phyloP scores from a whole-genome alignment of 768 basidiomycete species.

The Crassisporium funariophilum region DNA sequence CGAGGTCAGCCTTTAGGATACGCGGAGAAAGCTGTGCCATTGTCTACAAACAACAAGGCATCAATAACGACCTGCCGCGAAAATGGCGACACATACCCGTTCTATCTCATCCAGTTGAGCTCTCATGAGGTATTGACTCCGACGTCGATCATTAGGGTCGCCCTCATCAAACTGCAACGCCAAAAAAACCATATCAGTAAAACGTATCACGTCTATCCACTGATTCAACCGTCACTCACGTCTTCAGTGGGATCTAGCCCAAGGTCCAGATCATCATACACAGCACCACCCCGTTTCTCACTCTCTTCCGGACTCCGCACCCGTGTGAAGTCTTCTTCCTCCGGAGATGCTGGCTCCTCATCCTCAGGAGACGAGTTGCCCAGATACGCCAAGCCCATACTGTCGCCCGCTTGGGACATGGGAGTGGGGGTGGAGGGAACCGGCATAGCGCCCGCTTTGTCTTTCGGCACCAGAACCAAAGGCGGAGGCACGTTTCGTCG shows the following conservation, averaged over 20 bases:
- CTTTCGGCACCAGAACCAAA: constrained; percentile 48
- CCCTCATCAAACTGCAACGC: constrained; percentile 59
- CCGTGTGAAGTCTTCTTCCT: constrained; percentile 27
- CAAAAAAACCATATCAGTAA: constrained; percentile 18
- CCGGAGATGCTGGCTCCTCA: constrained; percentile 30
- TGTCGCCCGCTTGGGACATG: constrained; percentile 36
- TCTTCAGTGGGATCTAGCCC: constrained; percentile 49
- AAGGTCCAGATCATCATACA: constrained; percentile 55
- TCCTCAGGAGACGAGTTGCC: constrained; percentile 24
- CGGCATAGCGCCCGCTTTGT: constrained; percentile 29
- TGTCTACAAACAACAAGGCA: constrained; percentile 38
- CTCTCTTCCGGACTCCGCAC: constrained; percentile 39
- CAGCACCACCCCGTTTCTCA: constrained; percentile 49
- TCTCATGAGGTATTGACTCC: constrained; percentile 75
- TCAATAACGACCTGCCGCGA: not conserved
- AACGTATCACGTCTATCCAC: not conserved
- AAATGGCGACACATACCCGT: constrained; percentile 39
- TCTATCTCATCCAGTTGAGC: constrained; percentile 82
- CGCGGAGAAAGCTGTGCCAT: constrained; percentile 71
- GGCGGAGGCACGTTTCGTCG: constrained; percentile 58
- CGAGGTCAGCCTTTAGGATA: constrained; percentile 41
- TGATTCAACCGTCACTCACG: constrained; percentile 35
- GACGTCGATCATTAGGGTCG: constrained; percentile 73
- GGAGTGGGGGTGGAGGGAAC: constrained; percentile 40
- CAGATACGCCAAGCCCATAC: constrained; percentile 48